A percentile compares a stretch with the other conserved stretches of the same genome.
phyloP scores from a whole-genome alignment of 164 flowering plant genomes.

The Dillenia suffruticosa region DNA sequence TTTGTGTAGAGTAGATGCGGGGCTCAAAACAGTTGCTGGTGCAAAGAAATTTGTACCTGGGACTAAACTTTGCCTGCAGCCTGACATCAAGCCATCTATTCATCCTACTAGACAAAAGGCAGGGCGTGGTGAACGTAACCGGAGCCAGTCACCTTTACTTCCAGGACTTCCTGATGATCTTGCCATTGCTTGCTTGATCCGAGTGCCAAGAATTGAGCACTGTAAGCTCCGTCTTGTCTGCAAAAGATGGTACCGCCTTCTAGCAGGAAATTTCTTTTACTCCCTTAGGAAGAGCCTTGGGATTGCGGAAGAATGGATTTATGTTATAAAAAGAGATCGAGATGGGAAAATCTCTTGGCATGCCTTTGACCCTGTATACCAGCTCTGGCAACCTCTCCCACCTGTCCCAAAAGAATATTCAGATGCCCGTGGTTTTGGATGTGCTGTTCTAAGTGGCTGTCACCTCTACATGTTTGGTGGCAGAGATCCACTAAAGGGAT shows the following conservation, averaged over 20 bases:
- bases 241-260: conserved; percentile 83
- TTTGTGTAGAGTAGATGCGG: conserved; percentile 75
- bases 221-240: conserved; percentile 73
- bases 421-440: conserved; percentile 73
- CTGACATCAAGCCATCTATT: conserved; percentile 67
- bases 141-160: conserved; percentile 64
- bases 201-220: conserved; percentile 77
- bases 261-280: conserved; percentile 73
- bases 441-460: conserved; percentile 80
- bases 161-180: conserved; percentile 97
- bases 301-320: conserved; percentile 83
- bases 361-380: conserved; percentile 78
- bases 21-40: conserved; percentile 80
- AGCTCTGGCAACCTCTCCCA: conserved; percentile 87
- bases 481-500: conserved; percentile 69
- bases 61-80: conserved; percentile 68
- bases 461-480: conserved; percentile 86
- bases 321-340: conserved; percentile 70
- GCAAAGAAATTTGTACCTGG: conserved; percentile 77
- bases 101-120: conserved; percentile 60
- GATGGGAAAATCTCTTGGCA: conserved; percentile 82
- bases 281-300: conserved; percentile 69
- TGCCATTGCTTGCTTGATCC: conserved; percentile 84
- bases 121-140: conserved; percentile 42
- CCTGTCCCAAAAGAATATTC: conserved; percentile 78